Conservation (phyloP, 345 rosid genomes). For the Isatis tinctoria region DNA sequence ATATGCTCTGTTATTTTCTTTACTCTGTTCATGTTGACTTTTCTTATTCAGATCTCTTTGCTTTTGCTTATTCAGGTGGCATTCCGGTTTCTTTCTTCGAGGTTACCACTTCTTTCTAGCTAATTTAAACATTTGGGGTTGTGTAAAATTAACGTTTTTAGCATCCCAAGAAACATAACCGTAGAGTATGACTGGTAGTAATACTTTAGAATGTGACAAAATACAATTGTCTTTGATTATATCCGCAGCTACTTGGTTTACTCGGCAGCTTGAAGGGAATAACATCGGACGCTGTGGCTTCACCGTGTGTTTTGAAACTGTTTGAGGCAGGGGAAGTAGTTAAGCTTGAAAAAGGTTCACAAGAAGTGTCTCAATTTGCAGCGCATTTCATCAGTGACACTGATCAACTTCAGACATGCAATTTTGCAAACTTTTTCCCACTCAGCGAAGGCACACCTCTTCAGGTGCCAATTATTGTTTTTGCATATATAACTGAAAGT, state of each 20-base stretch:
- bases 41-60: slow-evolving; percentile 15
- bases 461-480: slow-evolving; percentile 41
- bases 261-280: slow-evolving; percentile 69
- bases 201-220: neutral
- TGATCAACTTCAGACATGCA: slow-evolving; percentile 59
- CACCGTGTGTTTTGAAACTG: slow-evolving; percentile 60
- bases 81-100: slow-evolving; percentile 82
- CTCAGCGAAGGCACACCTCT: slow-evolving; percentile 54
- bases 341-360: slow-evolving; percentile 42
- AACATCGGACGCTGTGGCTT: slow-evolving; percentile 53
- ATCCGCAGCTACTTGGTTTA: slow-evolving; percentile 61
- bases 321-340: slow-evolving; percentile 52
- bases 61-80: slow-evolving; percentile 7
- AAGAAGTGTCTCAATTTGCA: slow-evolving; percentile 47
- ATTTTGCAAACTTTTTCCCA: slow-evolving; percentile 62
- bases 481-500: neutral
- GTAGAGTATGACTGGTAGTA: neutral
- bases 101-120: slow-evolving; percentile 40
- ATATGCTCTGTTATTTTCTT: slow-evolving; percentile 17
- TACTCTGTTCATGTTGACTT: neutral
- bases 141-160: neutral
- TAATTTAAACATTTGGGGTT: neutral
- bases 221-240: neutral
- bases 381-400: slow-evolving; percentile 57
- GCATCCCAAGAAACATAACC: neutral